Evolutionary conservation across 164 flowering plant species (phyloP).

Genomic region (Santalum album): DNA sequence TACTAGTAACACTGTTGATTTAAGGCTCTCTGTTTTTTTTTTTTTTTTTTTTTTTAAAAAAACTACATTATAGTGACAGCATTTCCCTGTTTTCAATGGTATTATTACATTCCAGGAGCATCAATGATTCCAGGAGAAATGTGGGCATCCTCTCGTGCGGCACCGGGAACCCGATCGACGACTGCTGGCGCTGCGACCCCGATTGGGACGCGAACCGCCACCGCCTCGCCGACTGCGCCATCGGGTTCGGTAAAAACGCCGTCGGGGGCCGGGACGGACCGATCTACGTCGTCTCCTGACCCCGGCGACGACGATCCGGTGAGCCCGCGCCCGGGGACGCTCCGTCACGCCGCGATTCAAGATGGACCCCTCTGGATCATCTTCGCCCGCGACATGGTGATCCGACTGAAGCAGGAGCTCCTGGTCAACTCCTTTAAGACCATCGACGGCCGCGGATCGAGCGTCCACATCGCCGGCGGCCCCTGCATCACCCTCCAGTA

Average conservation of each 20-base stretch:
- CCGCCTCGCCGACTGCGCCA: constrained; percentile 12
- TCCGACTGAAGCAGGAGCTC: constrained; percentile 12
- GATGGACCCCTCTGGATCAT: constrained; percentile 16
- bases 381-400: constrained; percentile 12
- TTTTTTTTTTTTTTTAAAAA: neutral
- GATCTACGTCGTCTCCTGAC: constrained; percentile 11
- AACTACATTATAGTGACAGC: too few relatives aligned
- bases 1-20: neutral
- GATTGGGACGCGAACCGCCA: constrained; percentile 13
- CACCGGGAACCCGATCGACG: constrained; percentile 18
- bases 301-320: constrained; percentile 5
- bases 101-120: too few relatives aligned
- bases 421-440: constrained; percentile 12
- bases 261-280: constrained; percentile 12
- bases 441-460: constrained; percentile 17
- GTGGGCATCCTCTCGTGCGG: constrained; percentile 11
- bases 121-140: constrained; percentile 11
- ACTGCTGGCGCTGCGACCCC: constrained; percentile 15
- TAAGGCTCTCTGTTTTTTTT: neutral
- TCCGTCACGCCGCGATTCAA: constrained; percentile 18
- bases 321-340: constrained; percentile 13
- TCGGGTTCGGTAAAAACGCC: constrained; percentile 13
- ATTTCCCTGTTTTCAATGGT: too few relatives aligned
- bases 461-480: constrained; percentile 16
- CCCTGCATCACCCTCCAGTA: constrained; percentile 12